Conservation (phyloP, 1,284 basidiomycete species). For the Pseudomicrostroma phylloplanum region DNA sequence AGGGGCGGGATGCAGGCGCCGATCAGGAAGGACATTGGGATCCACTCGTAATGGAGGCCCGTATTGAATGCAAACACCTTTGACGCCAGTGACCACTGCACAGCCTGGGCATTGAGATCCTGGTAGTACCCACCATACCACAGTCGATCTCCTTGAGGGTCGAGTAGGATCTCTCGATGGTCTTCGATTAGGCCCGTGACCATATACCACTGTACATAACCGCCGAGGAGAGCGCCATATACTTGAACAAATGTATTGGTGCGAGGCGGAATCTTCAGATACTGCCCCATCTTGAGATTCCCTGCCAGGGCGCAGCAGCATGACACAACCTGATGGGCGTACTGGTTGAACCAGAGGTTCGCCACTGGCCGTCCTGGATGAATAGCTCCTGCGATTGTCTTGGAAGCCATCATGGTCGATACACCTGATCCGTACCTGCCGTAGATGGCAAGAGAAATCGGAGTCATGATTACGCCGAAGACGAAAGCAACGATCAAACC, state of each 20-base stretch:
- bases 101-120: conserved; percentile 14
- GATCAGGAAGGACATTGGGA: conserved; percentile 61
- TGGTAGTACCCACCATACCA: conserved; percentile 7
- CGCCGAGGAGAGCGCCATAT: conserved; percentile 25
- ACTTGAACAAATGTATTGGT: conserved; percentile 26
- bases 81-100: conserved; percentile 29
- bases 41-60: conserved; percentile 57
- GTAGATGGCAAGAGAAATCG: conserved; percentile 23
- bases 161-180: conserved; percentile 24
- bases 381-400: conserved; percentile 29
- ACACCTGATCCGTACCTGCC: conserved; percentile 7
- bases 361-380: conserved; percentile 30
- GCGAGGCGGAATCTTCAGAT: conserved; percentile 28
- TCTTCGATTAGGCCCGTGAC: conserved; percentile 17
- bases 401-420: conserved; percentile 23
- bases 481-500: conserved; percentile 19
- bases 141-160: conserved; percentile 20
- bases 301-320: conserved; percentile 14
- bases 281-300: conserved; percentile 31
- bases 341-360: conserved; percentile 31
- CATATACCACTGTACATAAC: conserved; percentile 26
- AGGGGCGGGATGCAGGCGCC: conserved; percentile 17
- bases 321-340: conserved; percentile 22
- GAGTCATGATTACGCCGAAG: conserved; percentile 21
- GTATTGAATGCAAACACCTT: conserved; percentile 18